phyloP scores from a whole-genome alignment of 257 asterid genomes.

The Rhazya stricta region DNA sequence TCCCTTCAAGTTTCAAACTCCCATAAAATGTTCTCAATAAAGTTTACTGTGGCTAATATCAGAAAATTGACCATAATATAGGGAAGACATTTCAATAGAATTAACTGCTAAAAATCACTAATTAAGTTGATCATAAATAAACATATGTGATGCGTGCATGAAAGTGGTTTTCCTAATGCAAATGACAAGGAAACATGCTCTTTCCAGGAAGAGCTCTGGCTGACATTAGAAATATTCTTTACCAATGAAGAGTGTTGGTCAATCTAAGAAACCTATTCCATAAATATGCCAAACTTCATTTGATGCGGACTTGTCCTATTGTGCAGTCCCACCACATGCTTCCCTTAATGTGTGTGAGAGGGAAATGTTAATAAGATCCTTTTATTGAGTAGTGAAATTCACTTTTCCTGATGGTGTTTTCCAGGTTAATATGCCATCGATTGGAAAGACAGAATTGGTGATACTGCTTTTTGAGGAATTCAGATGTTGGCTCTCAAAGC shows the following conservation, averaged over 20 bases:
- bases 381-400: neutral
- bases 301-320: no score
- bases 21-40: neutral
- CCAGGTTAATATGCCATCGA: neutral
- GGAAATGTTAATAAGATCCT: neutral
- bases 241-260: neutral
- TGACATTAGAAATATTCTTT: neutral
- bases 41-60: neutral
- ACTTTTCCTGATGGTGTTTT: neutral
- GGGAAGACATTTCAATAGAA: neutral
- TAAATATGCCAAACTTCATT: no score
- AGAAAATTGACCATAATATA: neutral
- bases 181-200: slow-evolving; percentile 2
- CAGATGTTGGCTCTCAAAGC: neutral
- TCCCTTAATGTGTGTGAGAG: neutral
- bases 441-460: neutral
- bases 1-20: neutral
- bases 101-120: neutral
- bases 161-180: neutral
- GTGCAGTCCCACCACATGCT: neutral
- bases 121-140: neutral
- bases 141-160: neutral
- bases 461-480: neutral
- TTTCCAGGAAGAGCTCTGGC: neutral
- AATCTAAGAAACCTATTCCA: neutral